Base-by-base conservation (phyloP, 179 eudicot genomes). In the Spinacia oleracea region DNA sequence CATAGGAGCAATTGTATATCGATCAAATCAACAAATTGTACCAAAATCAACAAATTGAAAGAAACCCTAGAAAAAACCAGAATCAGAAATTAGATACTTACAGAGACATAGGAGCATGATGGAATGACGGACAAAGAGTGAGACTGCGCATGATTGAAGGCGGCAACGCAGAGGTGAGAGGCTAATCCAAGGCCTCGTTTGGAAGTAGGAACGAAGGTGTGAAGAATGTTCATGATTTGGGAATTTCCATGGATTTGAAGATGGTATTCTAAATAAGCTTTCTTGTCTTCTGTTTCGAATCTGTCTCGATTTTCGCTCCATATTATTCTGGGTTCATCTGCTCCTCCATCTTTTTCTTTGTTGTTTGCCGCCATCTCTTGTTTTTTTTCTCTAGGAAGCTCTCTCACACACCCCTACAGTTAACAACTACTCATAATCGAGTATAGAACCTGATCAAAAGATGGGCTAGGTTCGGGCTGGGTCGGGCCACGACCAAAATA, bases 21-120 rank as follows among this genome's bases (percentile, higher is more conserved):
- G 40, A 38, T 38, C 40, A 3, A 3, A 38, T 38, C 40, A 38
- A 35, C 38, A 35, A 35, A 35, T 1, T 35, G 2, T 35, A 35
- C 38, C 38, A 35, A 11, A 8, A 45, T 7, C 50, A 45, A 6
- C 9, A 56, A 56, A 56, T 21, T 56, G 9, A 27, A 46, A 56
- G 6, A 12, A 59, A 59, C 64, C 64, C 32, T 59, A 59, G 4
- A 2, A 29, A n/a, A n/a, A n/a, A n/a, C n/a, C n/a, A n/a, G n/a
- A n/a, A n/a, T n/a, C n/a, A n/a, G n/a, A n/a, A n/a, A n/a, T n/a
- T 15, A 40, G 55, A 5, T 48, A 64, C 93, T 76, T 88, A 93
- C 97, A 50, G 98, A 93, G 84, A 93, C 93, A 64, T 93, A 93
- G 34, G 98, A 87, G 85, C 97, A 93, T 29, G 94, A 78, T 20